A percentile compares a stretch with the other conserved stretches of the same genome.
These are phyloP conservation scores for Hortiboletus campestris DNA, from an alignment of 768 basidiomycete species.

Conservation along the genomic window DNA sequence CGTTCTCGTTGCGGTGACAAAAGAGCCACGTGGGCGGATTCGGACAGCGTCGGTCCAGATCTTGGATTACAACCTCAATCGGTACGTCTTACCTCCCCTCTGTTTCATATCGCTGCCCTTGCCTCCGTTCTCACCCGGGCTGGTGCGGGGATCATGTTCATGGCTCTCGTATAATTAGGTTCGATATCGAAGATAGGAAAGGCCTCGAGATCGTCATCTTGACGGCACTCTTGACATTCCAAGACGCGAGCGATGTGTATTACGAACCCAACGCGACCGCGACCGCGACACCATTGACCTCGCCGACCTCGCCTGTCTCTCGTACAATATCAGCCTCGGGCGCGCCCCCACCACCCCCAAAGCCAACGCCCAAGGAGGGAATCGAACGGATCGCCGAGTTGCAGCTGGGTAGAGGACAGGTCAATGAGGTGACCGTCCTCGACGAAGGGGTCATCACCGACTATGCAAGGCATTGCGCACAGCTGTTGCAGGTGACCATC, in stretches of 20 bases:
- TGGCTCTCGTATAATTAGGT: constrained; percentile 41
- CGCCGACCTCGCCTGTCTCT: not conserved
- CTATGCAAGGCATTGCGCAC: constrained; percentile 67
- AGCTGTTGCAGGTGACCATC: constrained; percentile 54
- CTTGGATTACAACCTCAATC: constrained; percentile 80
- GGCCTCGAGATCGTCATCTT: constrained; percentile 82
- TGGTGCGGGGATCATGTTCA: not conserved
- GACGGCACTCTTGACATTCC: constrained; percentile 73
- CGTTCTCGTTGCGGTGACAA: constrained; percentile 79
- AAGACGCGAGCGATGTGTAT: constrained; percentile 61
- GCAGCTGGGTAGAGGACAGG: constrained; percentile 63
- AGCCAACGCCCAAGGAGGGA: constrained; percentile 62
- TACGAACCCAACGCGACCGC: constrained; percentile 35
- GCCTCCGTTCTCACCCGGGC: not conserved
- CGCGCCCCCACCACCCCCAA: constrained; percentile 50
- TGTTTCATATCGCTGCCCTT: not conserved
- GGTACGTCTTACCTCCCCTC: constrained; percentile 38
- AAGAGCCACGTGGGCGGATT: constrained; percentile 64
- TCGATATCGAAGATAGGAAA: constrained; percentile 83
- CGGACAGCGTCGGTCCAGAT: constrained; percentile 70
- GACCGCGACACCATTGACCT: constrained; percentile 1
- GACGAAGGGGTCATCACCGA: constrained; percentile 63
- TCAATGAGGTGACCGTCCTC: constrained; percentile 71
- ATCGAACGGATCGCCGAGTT: constrained; percentile 70
- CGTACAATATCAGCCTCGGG: constrained; percentile 4